Evolutionary conservation across 2,329 filamentous ascomycete species (phyloP), one percentile per base, ranked within the genome.

Genomic region (Drechslerella dactyloides): DNA sequence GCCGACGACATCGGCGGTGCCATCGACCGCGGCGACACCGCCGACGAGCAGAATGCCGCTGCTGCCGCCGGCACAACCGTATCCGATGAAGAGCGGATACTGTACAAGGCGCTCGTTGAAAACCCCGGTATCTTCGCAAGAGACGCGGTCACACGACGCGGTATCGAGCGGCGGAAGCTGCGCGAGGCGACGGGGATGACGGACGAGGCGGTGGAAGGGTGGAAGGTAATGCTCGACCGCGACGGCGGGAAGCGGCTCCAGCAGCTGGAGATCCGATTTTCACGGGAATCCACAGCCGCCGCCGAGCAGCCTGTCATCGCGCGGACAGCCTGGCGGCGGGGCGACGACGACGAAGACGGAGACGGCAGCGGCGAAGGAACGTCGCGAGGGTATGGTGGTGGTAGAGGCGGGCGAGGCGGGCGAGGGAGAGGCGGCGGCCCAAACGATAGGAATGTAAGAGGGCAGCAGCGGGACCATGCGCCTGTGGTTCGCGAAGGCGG

Each of bases 151-250:
- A 91, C 89, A 0, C 84, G 91, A 59, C 83, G 89, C 72, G 83
- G 88, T 0, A 83, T 84, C 19, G 81, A 84, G 1, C 84, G 93
- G 42, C 80, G 79, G 6, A 84, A 84, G 42, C 78, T 97, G 54
- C 89, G 87, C 75, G 84, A 85, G 24, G 88, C 92, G 69, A 96
- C 91, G 0, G 89, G 89, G 6, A 91, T 97, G 91, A 92, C 91
- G 0, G 93, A 97, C 75, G 93, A 97, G 79, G 88, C 90, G 2
- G 89, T 97, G 33, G 93, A 97, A 80, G 94, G 93, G 4, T 97
- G 93, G 93, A 91, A 86, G 0, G 65, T 73, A 1, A 73, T 73
- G 69, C 40, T 73, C 10, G 62, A 73, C 23, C 44, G 69, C 21
- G 69, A 73, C 27, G 62, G 62, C 13, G 59, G 59, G 46, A 64